These are phyloP conservation scores for Malassezia sympodialis DNA, from an alignment of 1,284 basidiomycete species.

Conservation along the genomic window DNA sequence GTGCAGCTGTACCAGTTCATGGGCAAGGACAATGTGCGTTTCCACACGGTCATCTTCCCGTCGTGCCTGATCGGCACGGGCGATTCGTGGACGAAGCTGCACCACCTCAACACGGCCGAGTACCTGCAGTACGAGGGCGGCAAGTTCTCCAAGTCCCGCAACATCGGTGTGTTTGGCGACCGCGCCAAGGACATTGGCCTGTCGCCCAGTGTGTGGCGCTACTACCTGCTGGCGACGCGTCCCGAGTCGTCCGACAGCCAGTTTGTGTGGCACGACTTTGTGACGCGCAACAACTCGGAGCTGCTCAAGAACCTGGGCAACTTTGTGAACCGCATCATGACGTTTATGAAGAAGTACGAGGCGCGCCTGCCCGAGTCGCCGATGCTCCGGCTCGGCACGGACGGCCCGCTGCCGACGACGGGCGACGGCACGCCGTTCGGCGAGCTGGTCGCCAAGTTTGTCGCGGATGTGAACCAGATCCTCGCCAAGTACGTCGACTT, in stretches of 20 bases:
- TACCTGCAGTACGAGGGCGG: conserved; percentile 98
- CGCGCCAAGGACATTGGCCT: conserved; percentile 86
- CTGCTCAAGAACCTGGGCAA: conserved; percentile 95
- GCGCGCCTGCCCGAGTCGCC: conserved; percentile 56
- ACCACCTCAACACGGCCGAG: conserved; percentile 92
- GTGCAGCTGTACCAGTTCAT: conserved; percentile 97
- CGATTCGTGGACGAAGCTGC: conserved; percentile 81
- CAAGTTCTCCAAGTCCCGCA: conserved; percentile 96
- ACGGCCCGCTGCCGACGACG: conserved; percentile 21
- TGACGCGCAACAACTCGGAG: conserved; percentile 85
- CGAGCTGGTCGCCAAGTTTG: conserved; percentile 53
- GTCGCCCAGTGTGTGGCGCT: conserved; percentile 88
- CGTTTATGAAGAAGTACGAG: conserved; percentile 83
- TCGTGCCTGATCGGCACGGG: conserved; percentile 80
- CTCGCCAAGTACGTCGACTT: conserved; percentile 71
- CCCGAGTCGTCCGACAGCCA: conserved; percentile 90
- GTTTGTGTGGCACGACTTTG: conserved; percentile 95
- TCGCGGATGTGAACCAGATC: conserved; percentile 68
- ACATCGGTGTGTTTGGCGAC: conserved; percentile 93
- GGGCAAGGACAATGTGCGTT: conserved; percentile 69
- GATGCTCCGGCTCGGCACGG: conserved; percentile 25
- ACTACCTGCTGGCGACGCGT: conserved; percentile 83
- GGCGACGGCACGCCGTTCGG: conserved; percentile 17
- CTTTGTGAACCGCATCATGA: conserved; percentile 89
- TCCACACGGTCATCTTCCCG: conserved; percentile 95